Base-by-base conservation (phyloP, 164 flowering plant genomes). In the Vitis riparia region DNA sequence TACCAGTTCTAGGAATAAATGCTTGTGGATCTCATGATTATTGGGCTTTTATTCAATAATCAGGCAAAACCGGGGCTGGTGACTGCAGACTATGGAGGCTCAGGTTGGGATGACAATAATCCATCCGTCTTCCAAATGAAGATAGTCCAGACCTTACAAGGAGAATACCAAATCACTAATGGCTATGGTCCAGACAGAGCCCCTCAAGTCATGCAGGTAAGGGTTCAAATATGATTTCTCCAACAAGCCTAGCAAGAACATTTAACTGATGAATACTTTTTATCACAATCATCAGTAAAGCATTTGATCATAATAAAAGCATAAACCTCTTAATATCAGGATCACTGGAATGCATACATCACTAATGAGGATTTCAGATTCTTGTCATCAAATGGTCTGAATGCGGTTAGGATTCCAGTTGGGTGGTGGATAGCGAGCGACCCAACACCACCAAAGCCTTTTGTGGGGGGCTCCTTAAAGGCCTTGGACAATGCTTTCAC, bases 361-460 rank as follows among this genome's bases (percentile, higher is more conserved):
- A 72, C 67, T 5, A 83, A 86, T 51, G 79, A 82, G 1, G 90
- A 86, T 66, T 86, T 88, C 80, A 78, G 69, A 51, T 88, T 82
- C 70, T 75, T 85, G 59, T 74, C 83, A 8, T 9, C 69, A 30
- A 82, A 77, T 59, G 89, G 90, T 8, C 27, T 85, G 17, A 85
- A 82, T 55, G 79, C 86, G 0, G 86, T 88, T 64, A 77, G 90
- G 48, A 82, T 85, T 70, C 90, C 90, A 17, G 89, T 86, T 11
- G 92, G 89, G 2, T 88, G 87, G 90, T 86, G 87, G 92, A 86
- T 85, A 29, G 88, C 88, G 3, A 55, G 68, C 27, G 90, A 80
- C 71, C 86, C 86, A 1, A 58, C 72, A 9, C 90, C 90, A 1
- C 90, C 86, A 7, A 68, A 66, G 72, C 92, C 89, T 62, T 85